Evolutionary conservation across 495 filamentous ascomycete genomes (phyloP).

Genomic region (Penicillium bialowiezense): DNA sequence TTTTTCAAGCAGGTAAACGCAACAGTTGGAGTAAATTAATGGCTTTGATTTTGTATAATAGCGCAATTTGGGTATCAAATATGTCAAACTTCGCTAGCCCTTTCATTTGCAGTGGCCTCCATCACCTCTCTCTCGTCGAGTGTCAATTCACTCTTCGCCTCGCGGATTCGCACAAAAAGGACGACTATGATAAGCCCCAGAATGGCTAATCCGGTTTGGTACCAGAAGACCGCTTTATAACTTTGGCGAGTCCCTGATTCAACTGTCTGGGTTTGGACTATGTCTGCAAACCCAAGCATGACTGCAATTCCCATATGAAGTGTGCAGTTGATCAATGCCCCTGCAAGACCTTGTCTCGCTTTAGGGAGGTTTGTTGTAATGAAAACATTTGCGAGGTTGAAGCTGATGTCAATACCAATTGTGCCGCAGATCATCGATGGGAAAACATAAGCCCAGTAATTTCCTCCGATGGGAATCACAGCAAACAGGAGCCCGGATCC

Average conservation of each 20-base stretch:
- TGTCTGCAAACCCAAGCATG: constrained; percentile 73
- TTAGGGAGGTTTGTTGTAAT: constrained; percentile 72
- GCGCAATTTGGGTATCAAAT: constrained; percentile 1
- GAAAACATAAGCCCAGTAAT: constrained; percentile 73
- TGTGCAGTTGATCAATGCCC: constrained; percentile 62
- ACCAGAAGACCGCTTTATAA: constrained; percentile 69
- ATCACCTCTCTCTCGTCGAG: constrained; percentile 57
- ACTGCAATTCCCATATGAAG: constrained; percentile 83
- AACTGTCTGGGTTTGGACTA: constrained; percentile 55
- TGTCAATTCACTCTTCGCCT: constrained; percentile 68
- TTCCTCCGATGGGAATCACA: constrained; percentile 58
- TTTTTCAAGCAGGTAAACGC: no score
- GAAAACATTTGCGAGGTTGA: constrained; percentile 81
- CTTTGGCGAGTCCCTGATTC: constrained; percentile 43
- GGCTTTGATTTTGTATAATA: no score
- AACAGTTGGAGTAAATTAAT: no score
- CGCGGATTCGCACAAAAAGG: constrained; percentile 60
- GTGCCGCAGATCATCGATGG: constrained; percentile 81
- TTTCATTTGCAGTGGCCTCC: constrained; percentile 13
- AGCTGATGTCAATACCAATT: constrained; percentile 79
- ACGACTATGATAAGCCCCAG: constrained; percentile 56
- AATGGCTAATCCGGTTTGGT: constrained; percentile 55
- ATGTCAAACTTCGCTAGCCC: background rate
- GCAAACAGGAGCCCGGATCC: constrained; percentile 69
- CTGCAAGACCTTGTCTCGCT: constrained; percentile 71